phyloP scores from a whole-genome alignment of 495 filamentous ascomycete species.

The Aspergillus campestris region DNA sequence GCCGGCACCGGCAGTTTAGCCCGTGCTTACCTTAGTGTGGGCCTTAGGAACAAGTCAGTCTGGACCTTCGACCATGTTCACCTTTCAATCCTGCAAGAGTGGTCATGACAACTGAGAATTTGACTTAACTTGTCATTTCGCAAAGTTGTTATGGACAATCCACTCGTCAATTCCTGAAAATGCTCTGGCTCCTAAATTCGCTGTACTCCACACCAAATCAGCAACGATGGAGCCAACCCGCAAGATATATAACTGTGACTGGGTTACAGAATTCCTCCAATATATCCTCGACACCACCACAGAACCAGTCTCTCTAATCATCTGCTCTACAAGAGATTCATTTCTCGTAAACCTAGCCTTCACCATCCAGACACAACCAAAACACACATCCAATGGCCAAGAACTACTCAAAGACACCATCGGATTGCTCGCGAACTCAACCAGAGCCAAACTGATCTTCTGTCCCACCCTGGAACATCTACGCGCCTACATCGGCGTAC shows the following conservation, averaged over 20 bases:
- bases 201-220: not conserved
- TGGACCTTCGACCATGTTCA: too few species aligned
- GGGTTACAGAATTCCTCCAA: conserved; percentile 49
- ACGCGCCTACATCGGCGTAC: conserved; percentile 59
- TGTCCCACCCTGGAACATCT: conserved; percentile 67
- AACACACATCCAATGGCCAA: conserved; percentile 14
- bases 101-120: too few species aligned
- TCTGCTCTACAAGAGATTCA: conserved; percentile 57
- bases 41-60: too few species aligned
- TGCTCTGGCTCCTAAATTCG: not conserved
- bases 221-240: conserved; percentile 14
- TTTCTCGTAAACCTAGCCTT: conserved; percentile 50
- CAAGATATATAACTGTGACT: conserved; percentile 17
- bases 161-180: too few species aligned
- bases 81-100: not conserved
- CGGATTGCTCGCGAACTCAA: conserved; percentile 57
- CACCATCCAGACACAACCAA: conserved; percentile 15
- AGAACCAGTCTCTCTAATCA: conserved; percentile 52
- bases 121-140: too few species aligned
- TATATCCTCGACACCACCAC: conserved; percentile 49
- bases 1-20: not conserved
- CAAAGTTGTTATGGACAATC: too few species aligned
- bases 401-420: conserved; percentile 56
- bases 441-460: conserved; percentile 59
- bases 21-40: not conserved